phyloP scores from a whole-genome alignment of 192 early-diverging fungal species.

The Chytriomyces sp. region DNA sequence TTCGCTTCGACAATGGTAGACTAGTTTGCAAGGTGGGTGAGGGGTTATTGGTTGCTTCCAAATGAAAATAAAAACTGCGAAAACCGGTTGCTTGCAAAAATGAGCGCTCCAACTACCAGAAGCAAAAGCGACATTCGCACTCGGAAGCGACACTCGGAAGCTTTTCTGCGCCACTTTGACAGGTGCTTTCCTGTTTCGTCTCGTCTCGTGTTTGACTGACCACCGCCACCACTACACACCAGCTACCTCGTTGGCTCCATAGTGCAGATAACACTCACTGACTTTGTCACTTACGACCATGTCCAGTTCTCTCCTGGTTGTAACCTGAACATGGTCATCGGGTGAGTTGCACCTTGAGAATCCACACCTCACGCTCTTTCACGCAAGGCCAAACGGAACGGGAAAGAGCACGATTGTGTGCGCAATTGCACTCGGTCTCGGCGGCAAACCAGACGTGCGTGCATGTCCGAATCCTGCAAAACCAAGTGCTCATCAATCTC shows the following conservation, averaged over 20 bases:
- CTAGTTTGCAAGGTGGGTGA: background rate
- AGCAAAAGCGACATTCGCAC: no score
- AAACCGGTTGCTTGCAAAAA: background rate
- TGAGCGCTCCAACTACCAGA: no score
- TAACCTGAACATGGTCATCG: constrained; percentile 87
- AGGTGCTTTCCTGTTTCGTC: background rate
- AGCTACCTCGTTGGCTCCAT: constrained; percentile 63
- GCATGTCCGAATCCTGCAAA: no score
- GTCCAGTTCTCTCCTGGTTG: constrained; percentile 87
- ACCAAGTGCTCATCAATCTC: no score
- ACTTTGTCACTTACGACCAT: constrained; percentile 95
- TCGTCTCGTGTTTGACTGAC: background rate
- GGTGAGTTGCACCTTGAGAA: background rate
- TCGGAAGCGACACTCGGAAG: no score
- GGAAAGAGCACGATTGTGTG: constrained; percentile 96
- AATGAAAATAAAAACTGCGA: constrained; percentile 10
- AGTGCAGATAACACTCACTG: constrained; percentile 71
- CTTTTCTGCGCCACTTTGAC: no score
- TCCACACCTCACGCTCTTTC: background rate
- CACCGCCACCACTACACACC: background rate
- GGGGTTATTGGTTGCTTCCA: background rate
- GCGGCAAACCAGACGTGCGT: constrained; percentile 65
- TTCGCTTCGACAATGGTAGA: background rate
- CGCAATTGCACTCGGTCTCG: constrained; percentile 92
- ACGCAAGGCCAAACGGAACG: constrained; percentile 78